Evolutionary conservation across 805 yeast genomes (phyloP).

Genomic region (Priceomyces medius): DNA sequence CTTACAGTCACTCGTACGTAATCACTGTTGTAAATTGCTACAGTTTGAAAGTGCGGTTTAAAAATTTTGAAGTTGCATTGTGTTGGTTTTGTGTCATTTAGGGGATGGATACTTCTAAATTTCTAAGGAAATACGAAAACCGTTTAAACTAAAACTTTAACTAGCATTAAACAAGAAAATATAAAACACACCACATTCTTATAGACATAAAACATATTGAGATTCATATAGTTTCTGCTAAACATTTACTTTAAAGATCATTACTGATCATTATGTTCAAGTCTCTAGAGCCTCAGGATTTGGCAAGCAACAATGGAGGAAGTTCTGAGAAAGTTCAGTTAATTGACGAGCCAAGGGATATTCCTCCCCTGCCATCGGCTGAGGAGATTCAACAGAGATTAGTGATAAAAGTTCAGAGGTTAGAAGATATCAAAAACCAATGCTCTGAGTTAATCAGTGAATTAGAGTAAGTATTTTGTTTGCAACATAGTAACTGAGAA

Average conservation of each 20-base stretch:
- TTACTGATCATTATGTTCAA: slow-evolving; percentile 2
- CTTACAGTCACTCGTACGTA: no score
- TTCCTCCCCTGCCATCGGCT: not conserved
- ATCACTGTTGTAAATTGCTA: no score
- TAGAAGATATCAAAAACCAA: slow-evolving; percentile 33
- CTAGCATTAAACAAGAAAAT: no score
- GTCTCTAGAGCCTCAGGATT: slow-evolving; percentile 1
- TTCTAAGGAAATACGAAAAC: not conserved
- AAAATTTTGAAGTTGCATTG: not conserved
- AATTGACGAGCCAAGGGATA: not conserved
- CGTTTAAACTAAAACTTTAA: not conserved
- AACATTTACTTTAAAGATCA: no score
- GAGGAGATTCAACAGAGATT: slow-evolving; percentile 10
- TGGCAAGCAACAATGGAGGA: not conserved
- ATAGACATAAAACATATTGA: no score
- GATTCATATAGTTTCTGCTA: no score
- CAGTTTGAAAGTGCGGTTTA: no score
- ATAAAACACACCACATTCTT: no score
- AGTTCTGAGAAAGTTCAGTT: not conserved
- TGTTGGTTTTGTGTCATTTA: not conserved
- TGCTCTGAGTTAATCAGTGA: slow-evolving; percentile 32
- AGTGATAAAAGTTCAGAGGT: slow-evolving; percentile 16
- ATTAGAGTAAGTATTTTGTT: slow-evolving; percentile 20
- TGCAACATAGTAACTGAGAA: not conserved
- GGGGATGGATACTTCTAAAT: not conserved